phyloP scores from a whole-genome alignment of 202 grass and related monocot genomes.

The Schoenoplectus triqueter region DNA sequence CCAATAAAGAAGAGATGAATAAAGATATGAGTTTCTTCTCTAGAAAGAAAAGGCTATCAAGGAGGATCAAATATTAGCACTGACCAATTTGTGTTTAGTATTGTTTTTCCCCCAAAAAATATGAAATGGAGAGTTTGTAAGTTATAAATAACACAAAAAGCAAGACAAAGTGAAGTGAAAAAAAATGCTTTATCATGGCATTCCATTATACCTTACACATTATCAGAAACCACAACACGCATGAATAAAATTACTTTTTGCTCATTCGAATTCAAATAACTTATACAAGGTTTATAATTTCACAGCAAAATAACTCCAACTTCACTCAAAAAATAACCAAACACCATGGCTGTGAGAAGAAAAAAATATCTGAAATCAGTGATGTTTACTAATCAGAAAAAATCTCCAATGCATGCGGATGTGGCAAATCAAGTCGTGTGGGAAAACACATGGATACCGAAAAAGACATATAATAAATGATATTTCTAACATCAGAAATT shows the following conservation, averaged over 20 bases:
- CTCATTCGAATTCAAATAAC: neutral
- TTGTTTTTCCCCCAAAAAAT: neutral
- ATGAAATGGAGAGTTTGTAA: neutral
- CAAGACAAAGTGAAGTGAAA: neutral
- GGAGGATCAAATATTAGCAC: neutral
- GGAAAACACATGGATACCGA: neutral
- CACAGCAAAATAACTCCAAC: neutral
- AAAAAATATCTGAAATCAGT: neutral
- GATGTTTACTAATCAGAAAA: neutral
- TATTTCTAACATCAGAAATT: neutral
- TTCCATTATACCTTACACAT: neutral
- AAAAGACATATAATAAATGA: neutral
- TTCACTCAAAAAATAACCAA: neutral
- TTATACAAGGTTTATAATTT: neutral
- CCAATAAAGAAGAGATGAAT: conserved; percentile 8
- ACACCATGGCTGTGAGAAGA: neutral
- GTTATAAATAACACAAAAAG: neutral
- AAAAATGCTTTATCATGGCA: neutral
- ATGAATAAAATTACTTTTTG: neutral
- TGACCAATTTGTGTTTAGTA: neutral
- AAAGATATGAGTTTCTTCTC: neutral
- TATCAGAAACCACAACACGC: neutral
- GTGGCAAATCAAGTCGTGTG: neutral
- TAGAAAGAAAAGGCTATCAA: neutral
- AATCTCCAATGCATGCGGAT: conserved; percentile 9